Conservation (phyloP, 2,329 filamentous ascomycete species). For the Aspergillus phoenicis region DNA sequence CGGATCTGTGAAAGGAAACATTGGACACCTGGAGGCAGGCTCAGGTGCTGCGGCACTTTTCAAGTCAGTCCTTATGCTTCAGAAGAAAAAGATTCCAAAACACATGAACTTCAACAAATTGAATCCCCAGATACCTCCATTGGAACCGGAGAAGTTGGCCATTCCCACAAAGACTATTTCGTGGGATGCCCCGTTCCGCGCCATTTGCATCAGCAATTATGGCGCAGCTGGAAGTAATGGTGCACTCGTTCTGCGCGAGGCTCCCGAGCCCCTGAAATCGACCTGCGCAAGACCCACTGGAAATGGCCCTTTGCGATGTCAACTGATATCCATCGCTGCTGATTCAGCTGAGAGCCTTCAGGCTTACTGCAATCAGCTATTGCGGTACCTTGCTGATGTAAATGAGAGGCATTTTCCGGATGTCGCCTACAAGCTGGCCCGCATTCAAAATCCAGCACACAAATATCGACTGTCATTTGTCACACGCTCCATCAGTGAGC, state of each 20-base stretch:
- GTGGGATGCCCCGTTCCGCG: background rate
- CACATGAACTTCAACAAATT: constrained; percentile 27
- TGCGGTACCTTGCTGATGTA: background rate
- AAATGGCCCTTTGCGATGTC: background rate
- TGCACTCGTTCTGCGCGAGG: constrained; percentile 26
- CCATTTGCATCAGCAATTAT: constrained; percentile 28
- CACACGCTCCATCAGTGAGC: background rate
- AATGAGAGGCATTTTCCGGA: background rate
- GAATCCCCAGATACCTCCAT: constrained; percentile 25
- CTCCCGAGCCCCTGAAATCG: background rate
- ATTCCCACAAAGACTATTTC: constrained; percentile 13
- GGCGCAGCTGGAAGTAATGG: constrained; percentile 30
- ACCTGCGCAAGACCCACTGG: constrained; percentile 15
- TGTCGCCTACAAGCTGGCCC: background rate
- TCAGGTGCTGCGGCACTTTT: constrained; percentile 29
- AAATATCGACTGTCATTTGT: background rate
- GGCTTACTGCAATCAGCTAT: background rate
- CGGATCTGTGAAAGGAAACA: constrained; percentile 32
- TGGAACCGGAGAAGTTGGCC: constrained; percentile 17
- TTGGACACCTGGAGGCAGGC: constrained; percentile 31
- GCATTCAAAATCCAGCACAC: background rate
- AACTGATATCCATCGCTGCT: background rate
- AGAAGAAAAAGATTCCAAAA: constrained; percentile 26
- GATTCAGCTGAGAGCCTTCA: background rate
- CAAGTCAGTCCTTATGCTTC: constrained; percentile 30